Evolutionary conservation across 176 grass and related monocot species (phyloP), one percentile per base, ranked within the genome.

Genomic region (Puccinellia tenuiflora): DNA sequence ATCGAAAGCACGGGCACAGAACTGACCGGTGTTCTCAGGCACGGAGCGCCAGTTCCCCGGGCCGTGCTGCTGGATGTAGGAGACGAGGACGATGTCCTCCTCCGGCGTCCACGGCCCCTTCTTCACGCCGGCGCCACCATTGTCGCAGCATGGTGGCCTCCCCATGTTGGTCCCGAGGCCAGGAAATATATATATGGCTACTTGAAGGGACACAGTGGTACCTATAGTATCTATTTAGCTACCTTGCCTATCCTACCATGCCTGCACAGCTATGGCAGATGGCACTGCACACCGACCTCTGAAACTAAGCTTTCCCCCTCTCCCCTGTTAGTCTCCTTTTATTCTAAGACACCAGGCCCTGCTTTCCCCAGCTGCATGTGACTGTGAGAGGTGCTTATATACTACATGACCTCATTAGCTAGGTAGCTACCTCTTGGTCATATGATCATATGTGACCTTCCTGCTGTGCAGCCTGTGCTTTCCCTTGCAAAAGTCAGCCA

Each of bases 51-150:
- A 90, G 61, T 90, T 90, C 76, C 88, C 88, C 0, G 88, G 88
- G 7, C 88, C 88, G 2, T 90, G 88, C 60, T 90, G 80, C 80
- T 87, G 88, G 80, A 90, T 84, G 85, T 90, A 90, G 85, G 88
- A 90, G 80, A 90, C 88, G 50, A 90, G 88, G 40, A 87, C 39
- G 75, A 90, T 87, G 51, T 90, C 88, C 68, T 90, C 88, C 88
- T 90, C 88, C 3, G 85, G 85, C 50, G 88, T 90, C 88, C 88
- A 90, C 0, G 88, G 88, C 40, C 88, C 88, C 24, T 90, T 90
- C 88, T 90, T 90, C 6, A 90, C 80, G 20, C 80, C 80, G 18
- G 79, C 76, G 59, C 75, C 75, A 42, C 80, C 80, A 67, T 68
- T 84, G 60, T 84, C 88, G 31, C 84, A 87, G 85, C 88, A 90